Percentiles rank a stretch among this genome's conserved stretches.
phyloP scores from a whole-genome alignment of 352 stramenopile species.

The Saprolegnia diclina region DNA sequence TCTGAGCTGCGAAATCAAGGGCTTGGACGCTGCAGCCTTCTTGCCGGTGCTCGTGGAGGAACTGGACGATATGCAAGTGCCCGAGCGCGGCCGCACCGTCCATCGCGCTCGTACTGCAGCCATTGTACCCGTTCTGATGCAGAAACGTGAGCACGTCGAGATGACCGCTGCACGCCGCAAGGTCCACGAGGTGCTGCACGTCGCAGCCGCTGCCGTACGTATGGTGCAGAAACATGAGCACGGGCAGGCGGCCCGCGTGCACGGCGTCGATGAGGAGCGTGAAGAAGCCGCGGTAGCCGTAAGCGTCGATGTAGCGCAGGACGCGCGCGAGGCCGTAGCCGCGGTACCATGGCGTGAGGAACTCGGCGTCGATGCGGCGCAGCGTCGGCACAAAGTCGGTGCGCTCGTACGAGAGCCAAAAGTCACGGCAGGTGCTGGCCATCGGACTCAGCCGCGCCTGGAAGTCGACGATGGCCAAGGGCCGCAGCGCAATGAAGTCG shows the following conservation, averaged over 20 bases:
- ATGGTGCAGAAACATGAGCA: background rate
- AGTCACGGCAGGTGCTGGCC: background rate
- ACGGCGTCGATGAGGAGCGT: slow-evolving; percentile 1
- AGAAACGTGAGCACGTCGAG: slow-evolving; percentile 64
- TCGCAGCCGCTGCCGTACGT: slow-evolving; percentile 10
- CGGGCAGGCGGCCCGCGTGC: background rate
- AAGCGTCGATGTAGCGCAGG: background rate
- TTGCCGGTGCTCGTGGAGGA: slow-evolving; percentile 17
- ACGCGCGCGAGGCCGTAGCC: slow-evolving; percentile 1
- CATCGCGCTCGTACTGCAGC: slow-evolving; percentile 25
- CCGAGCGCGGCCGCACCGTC: slow-evolving; percentile 15
- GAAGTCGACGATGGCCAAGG: background rate
- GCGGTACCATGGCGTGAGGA: slow-evolving; percentile 6
- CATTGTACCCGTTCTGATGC: slow-evolving; percentile 50
- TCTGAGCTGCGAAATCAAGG: background rate
- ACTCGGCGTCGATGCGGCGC: background rate
- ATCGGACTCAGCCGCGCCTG: background rate
- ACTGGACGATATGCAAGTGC: slow-evolving; percentile 16
- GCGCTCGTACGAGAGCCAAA: slow-evolving; percentile 9
- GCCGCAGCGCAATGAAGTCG: slow-evolving; percentile 4
- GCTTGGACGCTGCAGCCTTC: slow-evolving; percentile 24
- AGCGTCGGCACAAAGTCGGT: slow-evolving; percentile 8
- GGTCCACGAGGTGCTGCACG: slow-evolving; percentile 44
- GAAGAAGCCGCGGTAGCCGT: background rate
- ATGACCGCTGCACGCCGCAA: slow-evolving; percentile 57